Base-by-base conservation (phyloP, 129 eudicot genomes). In the Flaveria sonorensis region DNA sequence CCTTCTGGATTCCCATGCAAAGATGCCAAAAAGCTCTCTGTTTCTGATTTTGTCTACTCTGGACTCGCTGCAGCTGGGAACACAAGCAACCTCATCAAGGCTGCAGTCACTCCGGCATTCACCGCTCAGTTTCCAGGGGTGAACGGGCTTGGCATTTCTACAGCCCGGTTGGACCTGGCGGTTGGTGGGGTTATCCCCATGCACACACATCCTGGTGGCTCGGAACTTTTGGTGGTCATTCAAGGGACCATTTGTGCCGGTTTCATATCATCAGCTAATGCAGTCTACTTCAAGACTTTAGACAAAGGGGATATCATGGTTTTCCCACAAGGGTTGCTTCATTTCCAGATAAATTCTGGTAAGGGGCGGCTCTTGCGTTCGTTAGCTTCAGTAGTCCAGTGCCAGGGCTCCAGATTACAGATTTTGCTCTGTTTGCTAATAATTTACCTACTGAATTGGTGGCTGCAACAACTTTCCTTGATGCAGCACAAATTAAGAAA, bases 121-220 rank as follows among this genome's bases (percentile, higher is more conserved):
- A 89, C 83, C 2, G 86, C 90, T 66, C 96, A 89, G 73, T 89
- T 88, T 66, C 91, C 96, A 0, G 98, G 86, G 0, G 81, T 91
- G 24, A 93, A 93, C 42, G 98, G 98, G 42, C 96, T 90, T 1
- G 97, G 97, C 2, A 16, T 91, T 1, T 93, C 97, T 45, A 8
- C 81, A 4, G 97, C 93, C 24, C 79, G 98, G 52, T 64, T 91
- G 40, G 98, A 93, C 86, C 72, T 93, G 4, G 97, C 92, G 6
- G 40, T 11, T 19, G 96, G 83, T 0, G 98, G 98, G 16, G 98
- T 93, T 6, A 75, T 93, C 65, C 98, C 98, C n/a, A 73, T 93
- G 81, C 98, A 93, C 92, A 93, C 97, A 0, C 98, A 93, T 79
- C 97, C 98, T 1, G 97, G 90, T 0, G 97, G 79, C 39, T 90